phyloP scores from a whole-genome alignment of 2,329 filamentous ascomycete genomes.

The Orbilia blumenaviensis region DNA sequence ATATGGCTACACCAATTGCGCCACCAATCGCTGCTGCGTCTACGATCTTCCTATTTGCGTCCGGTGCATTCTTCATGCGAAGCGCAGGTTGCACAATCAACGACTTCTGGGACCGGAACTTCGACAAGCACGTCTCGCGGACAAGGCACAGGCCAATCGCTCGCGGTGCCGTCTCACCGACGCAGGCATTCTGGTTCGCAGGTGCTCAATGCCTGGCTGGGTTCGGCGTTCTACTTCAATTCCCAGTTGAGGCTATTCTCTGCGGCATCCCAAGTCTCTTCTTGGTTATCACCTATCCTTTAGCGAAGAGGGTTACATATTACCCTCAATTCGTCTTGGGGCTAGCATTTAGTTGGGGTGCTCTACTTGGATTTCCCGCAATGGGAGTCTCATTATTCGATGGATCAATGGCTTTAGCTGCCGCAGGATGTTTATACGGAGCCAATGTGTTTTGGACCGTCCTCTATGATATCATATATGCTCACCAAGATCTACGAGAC shows the following conservation, averaged over 20 bases:
- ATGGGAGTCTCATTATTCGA: slow-evolving; percentile 78
- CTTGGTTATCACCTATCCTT: slow-evolving; percentile 78
- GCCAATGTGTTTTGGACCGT: slow-evolving; percentile 88
- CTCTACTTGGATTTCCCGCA: slow-evolving; percentile 86
- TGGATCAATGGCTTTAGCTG: slow-evolving; percentile 69
- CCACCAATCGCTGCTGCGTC: slow-evolving; percentile 72
- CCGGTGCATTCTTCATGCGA: slow-evolving; percentile 83
- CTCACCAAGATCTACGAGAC: slow-evolving; percentile 89
- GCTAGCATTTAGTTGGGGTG: slow-evolving; percentile 87
- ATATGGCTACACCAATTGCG: slow-evolving; percentile 71
- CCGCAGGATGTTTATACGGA: slow-evolving; percentile 75
- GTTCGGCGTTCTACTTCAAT: slow-evolving; percentile 77
- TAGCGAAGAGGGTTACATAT: slow-evolving; percentile 85
- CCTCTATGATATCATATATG: slow-evolving; percentile 91
- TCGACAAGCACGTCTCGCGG: slow-evolving; percentile 80
- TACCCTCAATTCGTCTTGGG: slow-evolving; percentile 87
- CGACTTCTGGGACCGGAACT: slow-evolving; percentile 87
- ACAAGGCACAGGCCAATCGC: slow-evolving; percentile 83
- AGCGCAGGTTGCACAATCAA: slow-evolving; percentile 89
- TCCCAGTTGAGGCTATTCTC: slow-evolving; percentile 76
- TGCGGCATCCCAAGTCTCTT: slow-evolving; percentile 79
- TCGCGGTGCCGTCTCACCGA: slow-evolving; percentile 76
- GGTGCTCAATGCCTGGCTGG: slow-evolving; percentile 78
- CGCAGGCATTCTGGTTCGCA: slow-evolving; percentile 77
- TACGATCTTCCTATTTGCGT: slow-evolving; percentile 72